Evolutionary conservation across 495 filamentous ascomycete species (phyloP), one percentile per base, ranked within the genome.

Genomic region (Geopyxis carbonaria): DNA sequence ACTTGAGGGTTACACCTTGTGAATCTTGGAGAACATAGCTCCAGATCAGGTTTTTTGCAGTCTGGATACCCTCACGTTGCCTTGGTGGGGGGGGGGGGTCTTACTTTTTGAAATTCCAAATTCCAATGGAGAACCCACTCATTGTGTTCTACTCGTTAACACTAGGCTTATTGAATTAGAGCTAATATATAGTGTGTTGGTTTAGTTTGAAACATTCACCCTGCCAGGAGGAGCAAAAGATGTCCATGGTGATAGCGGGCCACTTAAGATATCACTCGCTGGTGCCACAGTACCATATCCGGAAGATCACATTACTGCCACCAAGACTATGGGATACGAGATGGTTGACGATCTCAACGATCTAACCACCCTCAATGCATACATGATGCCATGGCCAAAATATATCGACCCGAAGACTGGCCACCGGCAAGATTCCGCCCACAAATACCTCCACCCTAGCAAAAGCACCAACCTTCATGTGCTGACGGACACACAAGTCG

Each of bases 391-490:
- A 3, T 56, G 53, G 53, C 34, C 18, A 4, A 57, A 53, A 27
- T 57, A 54, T 51, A 57, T 57, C 21, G 36, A 57, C 46, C 54
- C 54, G 2, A 31, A 46, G 16, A 57, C 54, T 10, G 61, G 59
- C 1, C 41, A 32, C 5, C 56, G 61, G 29, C 50, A 55, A 42
- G 61, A 62, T 36, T 27, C 58, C 2, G 56, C 59, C 0, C 48
- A 56, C 33, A 24, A 44, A 16, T 62, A 55, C 32, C 22, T 64
- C 23, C 59, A 63, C 41, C 61, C 61, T 10, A 57, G 50, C 21
- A 40, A 66, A 34, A 15, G 10, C 11, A 58, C 59, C 2, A 68
- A 67, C 31, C 58, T 73, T 0, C 67, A 70, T 42, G 61, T 73
- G 11, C 54, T 71, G 10, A 56, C 63, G 10, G 59, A 73, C 41